Conservation (phyloP, 176 grass and related monocot species). For the Carex littledalei region DNA sequence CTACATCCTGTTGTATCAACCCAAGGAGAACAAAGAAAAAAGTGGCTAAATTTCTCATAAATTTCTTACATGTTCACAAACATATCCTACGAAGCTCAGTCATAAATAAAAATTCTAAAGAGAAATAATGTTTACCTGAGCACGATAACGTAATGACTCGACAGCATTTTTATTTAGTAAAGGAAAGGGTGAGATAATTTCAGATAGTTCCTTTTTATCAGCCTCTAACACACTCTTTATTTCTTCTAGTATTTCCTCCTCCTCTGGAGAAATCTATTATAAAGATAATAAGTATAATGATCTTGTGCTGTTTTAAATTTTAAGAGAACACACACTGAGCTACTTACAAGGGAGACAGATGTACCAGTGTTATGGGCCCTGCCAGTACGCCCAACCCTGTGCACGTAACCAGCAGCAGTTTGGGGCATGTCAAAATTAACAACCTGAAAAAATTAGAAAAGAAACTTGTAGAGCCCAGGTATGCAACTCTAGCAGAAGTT, state of each 20-base stretch:
- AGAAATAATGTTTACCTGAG: slow-evolving; percentile 54
- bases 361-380: slow-evolving; percentile 76
- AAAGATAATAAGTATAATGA: background rate
- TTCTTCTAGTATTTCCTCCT: slow-evolving; percentile 42
- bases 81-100: slow-evolving; percentile 18
- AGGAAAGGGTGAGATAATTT: slow-evolving; percentile 66
- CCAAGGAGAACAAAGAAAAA: background rate
- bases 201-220: slow-evolving; percentile 37
- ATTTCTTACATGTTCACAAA: slow-evolving; percentile 10
- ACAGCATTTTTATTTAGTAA: slow-evolving; percentile 72
- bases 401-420: slow-evolving; percentile 71
- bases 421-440: slow-evolving; percentile 94
- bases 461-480: background rate
- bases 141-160: slow-evolving; percentile 76
- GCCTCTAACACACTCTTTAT: slow-evolving; percentile 56
- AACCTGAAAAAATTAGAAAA: slow-evolving; percentile 47
- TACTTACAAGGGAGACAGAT: slow-evolving; percentile 88
- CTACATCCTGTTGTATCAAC: slow-evolving; percentile 64
- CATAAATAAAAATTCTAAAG: background rate
- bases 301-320: background rate
- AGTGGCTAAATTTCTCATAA: background rate
- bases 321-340: background rate
- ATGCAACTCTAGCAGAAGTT: background rate
- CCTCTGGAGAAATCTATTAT: slow-evolving; percentile 62
- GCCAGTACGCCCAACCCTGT: slow-evolving; percentile 88